Evolutionary conservation across 2,329 filamentous ascomycete species (phyloP).

Genomic region (Macrophomina tecta): DNA sequence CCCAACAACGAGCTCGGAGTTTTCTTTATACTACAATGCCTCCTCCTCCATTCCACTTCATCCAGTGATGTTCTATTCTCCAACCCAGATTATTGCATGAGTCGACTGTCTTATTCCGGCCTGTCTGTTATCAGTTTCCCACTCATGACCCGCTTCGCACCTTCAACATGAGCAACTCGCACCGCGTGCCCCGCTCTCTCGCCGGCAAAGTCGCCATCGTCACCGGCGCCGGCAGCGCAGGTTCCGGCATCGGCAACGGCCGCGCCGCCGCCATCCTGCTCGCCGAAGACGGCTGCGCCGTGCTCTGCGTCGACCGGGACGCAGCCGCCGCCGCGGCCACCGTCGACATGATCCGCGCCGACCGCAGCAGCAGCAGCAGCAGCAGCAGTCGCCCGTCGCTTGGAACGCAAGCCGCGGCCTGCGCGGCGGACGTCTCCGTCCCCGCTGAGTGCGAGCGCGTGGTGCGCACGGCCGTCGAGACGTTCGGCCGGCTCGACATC

Average conservation of each 20-base stretch:
- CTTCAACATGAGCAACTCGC: not conserved
- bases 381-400: no score
- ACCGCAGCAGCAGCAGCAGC: slow-evolving; percentile 35
- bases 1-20: no score
- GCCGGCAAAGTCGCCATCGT: slow-evolving; percentile 59
- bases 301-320: slow-evolving; percentile 37
- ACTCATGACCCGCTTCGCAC: not conserved
- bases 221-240: slow-evolving; percentile 63
- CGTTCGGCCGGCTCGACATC: slow-evolving; percentile 63
- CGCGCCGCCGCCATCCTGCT: slow-evolving; percentile 64
- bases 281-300: slow-evolving; percentile 62
- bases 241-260: slow-evolving; percentile 66
- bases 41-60: no score
- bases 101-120: no score
- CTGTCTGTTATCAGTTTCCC: not conserved
- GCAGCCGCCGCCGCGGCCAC: slow-evolving; percentile 60
- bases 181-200: slow-evolving; percentile 43
- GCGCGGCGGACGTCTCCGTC: no score
- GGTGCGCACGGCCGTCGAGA: slow-evolving; percentile 48
- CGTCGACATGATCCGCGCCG: slow-evolving; percentile 57
- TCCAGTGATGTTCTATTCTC: no score
- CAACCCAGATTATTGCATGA: no score
- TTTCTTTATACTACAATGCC: no score
- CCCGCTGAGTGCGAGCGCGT: slow-evolving; percentile 42
- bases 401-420: no score